Conservation (phyloP, 31 red algal genomes). For the Bonnemaisonia californica region DNA sequence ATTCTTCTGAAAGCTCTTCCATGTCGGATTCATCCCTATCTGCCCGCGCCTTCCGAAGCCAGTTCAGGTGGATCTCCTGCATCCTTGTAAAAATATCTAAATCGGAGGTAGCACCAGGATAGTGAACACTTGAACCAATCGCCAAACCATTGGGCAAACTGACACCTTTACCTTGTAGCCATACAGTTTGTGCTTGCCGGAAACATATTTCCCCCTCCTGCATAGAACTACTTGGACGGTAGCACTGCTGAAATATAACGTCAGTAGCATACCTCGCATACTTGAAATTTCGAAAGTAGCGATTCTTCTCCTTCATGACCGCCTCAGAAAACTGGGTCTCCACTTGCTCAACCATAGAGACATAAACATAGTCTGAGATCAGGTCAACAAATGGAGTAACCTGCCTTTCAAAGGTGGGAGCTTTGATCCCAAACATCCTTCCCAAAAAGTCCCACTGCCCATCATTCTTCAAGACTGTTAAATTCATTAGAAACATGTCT, state of each 20-base stretch:
- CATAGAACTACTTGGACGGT: neutral
- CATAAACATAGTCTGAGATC: neutral
- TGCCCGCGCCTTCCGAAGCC: too few relatives aligned
- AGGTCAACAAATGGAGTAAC: constrained; percentile 6
- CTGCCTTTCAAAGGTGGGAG: neutral
- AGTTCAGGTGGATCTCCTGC: neutral
- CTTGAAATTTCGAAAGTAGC: constrained; percentile 7
- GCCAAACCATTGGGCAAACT: neutral
- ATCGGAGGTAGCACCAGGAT: neutral
- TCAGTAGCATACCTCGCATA: constrained; percentile 17
- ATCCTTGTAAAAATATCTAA: neutral
- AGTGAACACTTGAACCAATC: neutral
- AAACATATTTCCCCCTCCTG: constrained; percentile 20
- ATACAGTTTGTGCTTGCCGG: neutral
- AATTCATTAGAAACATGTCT: constrained; percentile 11
- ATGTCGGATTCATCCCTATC: too few relatives aligned
- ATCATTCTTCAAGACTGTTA: constrained; percentile 12
- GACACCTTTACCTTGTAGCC: neutral
- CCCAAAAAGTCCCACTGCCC: constrained; percentile 8
- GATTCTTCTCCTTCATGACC: neutral
- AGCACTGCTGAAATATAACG: constrained; percentile 28
- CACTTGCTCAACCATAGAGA: neutral
- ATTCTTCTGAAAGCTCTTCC: too few relatives aligned
- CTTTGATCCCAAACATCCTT: constrained; percentile 17
- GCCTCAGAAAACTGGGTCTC: neutral